Conservation (phyloP, 2,329 filamentous ascomycete species). For the Colletotrichum sp. region DNA sequence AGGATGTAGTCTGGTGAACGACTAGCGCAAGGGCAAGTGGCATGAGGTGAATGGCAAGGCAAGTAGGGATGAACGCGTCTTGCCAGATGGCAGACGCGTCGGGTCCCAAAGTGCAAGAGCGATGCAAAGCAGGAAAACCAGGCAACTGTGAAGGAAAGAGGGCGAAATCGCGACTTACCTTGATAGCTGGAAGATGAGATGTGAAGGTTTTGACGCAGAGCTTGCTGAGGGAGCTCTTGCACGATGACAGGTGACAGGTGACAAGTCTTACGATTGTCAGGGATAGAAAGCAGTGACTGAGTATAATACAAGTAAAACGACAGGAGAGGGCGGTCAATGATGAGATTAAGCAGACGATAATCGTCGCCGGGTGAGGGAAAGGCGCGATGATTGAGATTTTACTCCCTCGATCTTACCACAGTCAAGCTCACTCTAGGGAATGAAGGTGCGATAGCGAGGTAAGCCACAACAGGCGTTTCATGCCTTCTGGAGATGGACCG, state of each 20-base stretch:
- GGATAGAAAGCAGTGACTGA: background rate
- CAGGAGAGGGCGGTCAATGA: background rate
- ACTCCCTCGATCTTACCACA: conserved; percentile 14
- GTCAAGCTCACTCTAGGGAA: conserved; percentile 8
- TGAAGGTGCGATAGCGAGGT: conserved; percentile 13
- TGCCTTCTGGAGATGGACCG: conserved; percentile 10
- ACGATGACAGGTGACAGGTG: background rate
- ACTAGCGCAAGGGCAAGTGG: background rate
- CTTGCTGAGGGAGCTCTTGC: background rate
- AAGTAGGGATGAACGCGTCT: background rate
- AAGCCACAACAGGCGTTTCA: conserved; percentile 4
- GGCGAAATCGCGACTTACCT: background rate
- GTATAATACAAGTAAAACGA: background rate
- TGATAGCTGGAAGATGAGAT: background rate
- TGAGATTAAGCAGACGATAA: background rate
- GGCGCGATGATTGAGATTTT: conserved; percentile 11
- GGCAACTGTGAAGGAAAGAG: background rate
- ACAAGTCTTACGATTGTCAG: background rate
- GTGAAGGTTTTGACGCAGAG: background rate
- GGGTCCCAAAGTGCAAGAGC: background rate
- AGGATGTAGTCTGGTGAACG: background rate
- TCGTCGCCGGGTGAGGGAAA: background rate
- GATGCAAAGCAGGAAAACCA: background rate
- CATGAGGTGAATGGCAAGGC: background rate
- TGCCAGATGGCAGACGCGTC: background rate